Percentiles rank a stretch among this genome's conserved stretches.
Evolutionary conservation across 495 filamentous ascomycete species (phyloP).

Genomic region (Amniculicola lignicola): DNA sequence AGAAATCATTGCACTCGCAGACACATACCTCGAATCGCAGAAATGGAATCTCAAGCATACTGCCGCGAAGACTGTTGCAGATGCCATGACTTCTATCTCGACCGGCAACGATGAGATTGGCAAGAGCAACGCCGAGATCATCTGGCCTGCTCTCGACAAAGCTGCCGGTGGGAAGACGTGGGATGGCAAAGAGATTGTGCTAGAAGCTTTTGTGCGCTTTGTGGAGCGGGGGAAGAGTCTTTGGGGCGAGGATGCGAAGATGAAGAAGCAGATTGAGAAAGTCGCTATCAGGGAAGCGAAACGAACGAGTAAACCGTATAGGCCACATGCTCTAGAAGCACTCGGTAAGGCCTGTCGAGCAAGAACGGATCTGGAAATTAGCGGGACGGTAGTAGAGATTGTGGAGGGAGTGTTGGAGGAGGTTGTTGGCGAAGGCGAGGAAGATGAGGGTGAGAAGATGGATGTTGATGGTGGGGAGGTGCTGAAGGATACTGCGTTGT

Average conservation of each 20-base stretch:
- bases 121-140: conserved; percentile 52
- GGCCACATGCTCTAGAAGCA: conserved; percentile 67
- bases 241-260: conserved; percentile 53
- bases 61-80: conserved; percentile 73
- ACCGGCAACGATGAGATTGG: conserved; percentile 47
- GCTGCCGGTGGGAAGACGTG: conserved; percentile 85
- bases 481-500: conserved; percentile 27
- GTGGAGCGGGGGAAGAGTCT: conserved; percentile 57
- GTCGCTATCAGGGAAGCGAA: conserved; percentile 69
- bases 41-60: conserved; percentile 90
- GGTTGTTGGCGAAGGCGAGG: conserved; percentile 49
- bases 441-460: conserved; percentile 50
- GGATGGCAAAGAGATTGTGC: conserved; percentile 84
- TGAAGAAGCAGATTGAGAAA: conserved; percentile 51
- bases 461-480: conserved; percentile 53
- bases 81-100: conserved; percentile 51
- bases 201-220: conserved; percentile 81
- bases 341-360: conserved; percentile 67
- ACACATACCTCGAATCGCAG: conserved; percentile 65
- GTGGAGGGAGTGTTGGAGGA: conserved; percentile 48
- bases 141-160: conserved; percentile 82
- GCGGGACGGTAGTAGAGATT: conserved; percentile 62
- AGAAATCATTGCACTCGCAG: conserved; percentile 71
- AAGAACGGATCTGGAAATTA: conserved; percentile 64
- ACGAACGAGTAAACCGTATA: conserved; percentile 77